A percentile compares a stretch with the other conserved stretches of the same genome.
Conservation (phyloP, 148 eudicot genomes). For the Cornus controversa region DNA sequence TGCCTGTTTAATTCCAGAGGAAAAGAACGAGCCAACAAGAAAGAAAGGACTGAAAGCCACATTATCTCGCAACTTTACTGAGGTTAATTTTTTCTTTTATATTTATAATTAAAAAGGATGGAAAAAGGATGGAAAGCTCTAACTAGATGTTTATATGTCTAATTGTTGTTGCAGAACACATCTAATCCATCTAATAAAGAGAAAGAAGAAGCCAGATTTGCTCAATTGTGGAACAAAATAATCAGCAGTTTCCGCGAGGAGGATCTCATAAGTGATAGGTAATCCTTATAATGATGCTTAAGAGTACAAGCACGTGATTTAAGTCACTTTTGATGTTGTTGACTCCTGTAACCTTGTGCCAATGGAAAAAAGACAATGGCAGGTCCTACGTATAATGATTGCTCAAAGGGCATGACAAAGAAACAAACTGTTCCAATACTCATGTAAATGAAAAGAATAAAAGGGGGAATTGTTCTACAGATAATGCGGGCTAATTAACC, state of each 20-base stretch:
- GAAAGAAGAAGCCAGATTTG: constrained; percentile 93
- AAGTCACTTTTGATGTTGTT: background rate
- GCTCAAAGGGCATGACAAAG: no score
- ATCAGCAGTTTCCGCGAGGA: constrained; percentile 94
- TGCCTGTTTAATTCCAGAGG: constrained; percentile 78
- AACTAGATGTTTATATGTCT: background rate
- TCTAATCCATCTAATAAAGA: constrained; percentile 54
- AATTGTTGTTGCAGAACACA: constrained; percentile 34
- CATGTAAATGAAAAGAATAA: no score
- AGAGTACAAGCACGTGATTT: background rate
- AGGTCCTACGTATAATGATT: background rate
- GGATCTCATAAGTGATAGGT: constrained; percentile 85
- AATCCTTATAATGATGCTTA: constrained; percentile 1
- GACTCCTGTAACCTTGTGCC: background rate
- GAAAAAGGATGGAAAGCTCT: background rate
- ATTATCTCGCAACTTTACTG: constrained; percentile 66
- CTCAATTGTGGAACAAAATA: constrained; percentile 97
- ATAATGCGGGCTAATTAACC: no score
- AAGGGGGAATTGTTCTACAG: no score
- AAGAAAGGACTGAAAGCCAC: constrained; percentile 94
- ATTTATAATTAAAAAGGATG: no score
- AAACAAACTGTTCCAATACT: no score
- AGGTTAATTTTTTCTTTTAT: constrained; percentile 31
- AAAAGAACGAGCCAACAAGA: constrained; percentile 62
- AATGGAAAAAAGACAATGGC: background rate